These are phyloP conservation scores for Funneliformis caledonium DNA, from an alignment of 371 early-diverging fungal species.

Conservation along the genomic window DNA sequence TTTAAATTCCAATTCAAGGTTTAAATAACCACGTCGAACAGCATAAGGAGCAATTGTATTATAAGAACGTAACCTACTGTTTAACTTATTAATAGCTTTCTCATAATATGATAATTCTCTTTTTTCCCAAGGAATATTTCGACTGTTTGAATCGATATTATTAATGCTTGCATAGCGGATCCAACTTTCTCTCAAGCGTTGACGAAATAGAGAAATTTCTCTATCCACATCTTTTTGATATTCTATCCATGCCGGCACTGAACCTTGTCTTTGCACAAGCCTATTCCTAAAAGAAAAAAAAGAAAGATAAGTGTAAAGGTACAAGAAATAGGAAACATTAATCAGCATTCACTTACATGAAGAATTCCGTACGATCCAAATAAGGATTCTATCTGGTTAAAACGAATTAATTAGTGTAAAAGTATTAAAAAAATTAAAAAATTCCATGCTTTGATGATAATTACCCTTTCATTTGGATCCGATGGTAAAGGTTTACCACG, in stretches of 20 bases:
- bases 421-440: not conserved
- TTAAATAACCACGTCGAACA: slow-evolving; percentile 20
- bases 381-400: slow-evolving; percentile 6
- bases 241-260: slow-evolving; percentile 34
- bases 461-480: slow-evolving; percentile 13
- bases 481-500: slow-evolving; percentile 20
- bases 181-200: slow-evolving; percentile 24
- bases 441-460: too few species aligned
- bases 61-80: slow-evolving; percentile 21
- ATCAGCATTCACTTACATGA: not conserved
- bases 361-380: slow-evolving; percentile 24
- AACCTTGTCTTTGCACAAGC: slow-evolving; percentile 26
- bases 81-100: not conserved
- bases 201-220: not conserved
- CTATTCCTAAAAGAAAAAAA: slow-evolving; percentile 20
- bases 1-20: not conserved
- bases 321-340: not conserved
- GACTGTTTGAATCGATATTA: not conserved
- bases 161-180: not conserved
- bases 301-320: not conserved
- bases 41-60: slow-evolving; percentile 27
- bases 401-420: not conserved
- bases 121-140: slow-evolving; percentile 26
- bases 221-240: slow-evolving; percentile 7
- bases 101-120: not conserved